Evolutionary conservation across 225 moss, liverwort and hornwort species (phyloP), one percentile per base, ranked within the genome.

Genomic region (Sphagnum contortum): DNA sequence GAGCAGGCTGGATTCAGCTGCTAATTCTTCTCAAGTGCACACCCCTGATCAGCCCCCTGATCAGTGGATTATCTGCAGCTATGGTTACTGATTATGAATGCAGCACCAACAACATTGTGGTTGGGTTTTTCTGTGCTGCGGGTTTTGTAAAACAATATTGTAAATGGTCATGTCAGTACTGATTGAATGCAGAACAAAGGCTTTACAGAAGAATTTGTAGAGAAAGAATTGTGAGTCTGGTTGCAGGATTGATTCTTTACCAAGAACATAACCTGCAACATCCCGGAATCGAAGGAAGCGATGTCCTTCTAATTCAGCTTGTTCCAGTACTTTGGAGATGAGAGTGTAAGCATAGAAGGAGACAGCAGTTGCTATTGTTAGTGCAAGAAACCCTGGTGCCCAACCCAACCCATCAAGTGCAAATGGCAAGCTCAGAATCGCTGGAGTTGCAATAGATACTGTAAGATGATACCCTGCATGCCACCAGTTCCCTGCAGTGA

Each of bases 401-500:
- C 83, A 83, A 2, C 74, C 77, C 57, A 83, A 44, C 4, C 60
- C 52, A 11, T 12, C 48, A 65, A 83, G 52, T 65, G 77, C 80
- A 45, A 65, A 74, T 0, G 80, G 83, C 58, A 83, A 57, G 56
- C 80, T 80, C 46, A 83, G 74, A 5, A 80, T 55, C 12, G 74
- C 3, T 4, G 80, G 76, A 50, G 67, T 76, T 3, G 72, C 80
- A 4, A 80, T 83, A 44, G 80, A 74, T 13, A 77, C 77, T 63
- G 69, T 72, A 8, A 83, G 66, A 44, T 83, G 77, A 59, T 73
- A 83, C 48, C 77, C 83, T 4, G 77, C 80, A 55, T 83, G 83
- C 58, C 61, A 57, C 77, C 77, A 83, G 59, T 60, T 80, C 4
- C 80, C 75, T 71, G 55, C 53, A 29, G 29, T 29, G 29, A 29